Base-by-base conservation (phyloP, 768 basidiomycete genomes). In the Suillus alpinus region DNA sequence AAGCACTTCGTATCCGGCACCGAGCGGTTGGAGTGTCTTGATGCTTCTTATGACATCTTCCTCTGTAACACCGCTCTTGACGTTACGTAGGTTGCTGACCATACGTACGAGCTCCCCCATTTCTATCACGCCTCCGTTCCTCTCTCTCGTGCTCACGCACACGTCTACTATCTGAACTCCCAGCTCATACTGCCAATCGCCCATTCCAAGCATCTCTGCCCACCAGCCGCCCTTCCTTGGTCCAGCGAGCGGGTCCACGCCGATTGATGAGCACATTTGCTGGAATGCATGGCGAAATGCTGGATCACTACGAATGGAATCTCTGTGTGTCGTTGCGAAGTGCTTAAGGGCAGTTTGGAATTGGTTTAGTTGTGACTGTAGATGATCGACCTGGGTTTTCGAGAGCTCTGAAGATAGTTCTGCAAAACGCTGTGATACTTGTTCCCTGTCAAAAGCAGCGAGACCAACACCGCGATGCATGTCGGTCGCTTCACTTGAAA, bases 121-220 rank as follows among this genome's bases (percentile, higher is more conserved):
- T 68, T 92, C 90, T 52, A 99, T 93, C 57, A 99, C 75, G 0
- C 97, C 97, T 0, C 97, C 97, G 68, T 98, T 98, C 49, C 88
- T 79, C 65, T 92, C 91, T 59, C 94, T 80, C 16, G 92, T 95
- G 77, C 85, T 90, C 49, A 95, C 89, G 67, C 93, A 95, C 46
- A 95, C 83, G 70, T 94, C 94, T 56, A 97, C 93, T 62, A 96
- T 91, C 77, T 96, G 96, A 41, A 98, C 94, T 10, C 94, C 94
- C 6, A 98, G 84, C 69, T 97, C 95, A 71, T 93, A 91, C 67
- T 95, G 91, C 94, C 95, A 98, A 71, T 98, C 97, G 16, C 93
- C 88, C 58, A 97, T 75, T 8, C 88, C 89, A 39, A 95, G 83
- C 68, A 94, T 77, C 70, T 95, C 94, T 2, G 89, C 88, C 93